A percentile compares a stretch with the other conserved stretches of the same genome.
phyloP scores from a whole-genome alignment of 2,329 filamentous ascomycete genomes.

The Colletotrichum siamense region DNA sequence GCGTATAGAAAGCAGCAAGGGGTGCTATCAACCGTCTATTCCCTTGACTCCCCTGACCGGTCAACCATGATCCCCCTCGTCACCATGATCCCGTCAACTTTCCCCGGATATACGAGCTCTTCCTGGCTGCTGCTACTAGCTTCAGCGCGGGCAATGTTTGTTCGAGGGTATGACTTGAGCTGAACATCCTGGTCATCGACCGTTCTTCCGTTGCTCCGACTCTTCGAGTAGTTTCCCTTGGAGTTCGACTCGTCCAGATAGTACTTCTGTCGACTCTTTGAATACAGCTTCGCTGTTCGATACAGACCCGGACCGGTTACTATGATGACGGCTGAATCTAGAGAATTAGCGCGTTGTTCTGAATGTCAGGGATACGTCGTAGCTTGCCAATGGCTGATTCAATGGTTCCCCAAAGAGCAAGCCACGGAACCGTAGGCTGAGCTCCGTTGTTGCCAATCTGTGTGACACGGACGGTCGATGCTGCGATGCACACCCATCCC shows the following conservation, averaged over 20 bases:
- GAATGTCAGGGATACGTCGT: too few species aligned
- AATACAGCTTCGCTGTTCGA: background rate
- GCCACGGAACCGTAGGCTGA: background rate
- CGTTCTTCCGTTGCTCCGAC: background rate
- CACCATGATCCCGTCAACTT: background rate
- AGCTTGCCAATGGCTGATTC: background rate
- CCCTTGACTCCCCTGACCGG: background rate
- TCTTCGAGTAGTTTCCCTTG: background rate
- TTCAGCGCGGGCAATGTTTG: background rate
- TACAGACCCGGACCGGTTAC: background rate
- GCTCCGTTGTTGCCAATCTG: conserved; percentile 8
- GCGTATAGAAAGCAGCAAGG: background rate
- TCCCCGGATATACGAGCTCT: background rate
- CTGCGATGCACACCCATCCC: conserved; percentile 21
- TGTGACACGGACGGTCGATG: conserved; percentile 17
- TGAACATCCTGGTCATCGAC: background rate
- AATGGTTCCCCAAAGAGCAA: background rate
- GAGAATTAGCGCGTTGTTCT: too few species aligned
- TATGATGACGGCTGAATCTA: background rate
- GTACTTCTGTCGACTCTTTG: background rate
- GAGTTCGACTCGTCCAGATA: background rate
- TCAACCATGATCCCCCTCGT: background rate
- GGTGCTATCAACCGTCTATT: background rate
- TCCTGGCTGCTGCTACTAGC: background rate
- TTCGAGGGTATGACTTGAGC: background rate